These are phyloP conservation scores for Erodium trifolium DNA, from an alignment of 441 rosid genomes.

Conservation along the genomic window DNA sequence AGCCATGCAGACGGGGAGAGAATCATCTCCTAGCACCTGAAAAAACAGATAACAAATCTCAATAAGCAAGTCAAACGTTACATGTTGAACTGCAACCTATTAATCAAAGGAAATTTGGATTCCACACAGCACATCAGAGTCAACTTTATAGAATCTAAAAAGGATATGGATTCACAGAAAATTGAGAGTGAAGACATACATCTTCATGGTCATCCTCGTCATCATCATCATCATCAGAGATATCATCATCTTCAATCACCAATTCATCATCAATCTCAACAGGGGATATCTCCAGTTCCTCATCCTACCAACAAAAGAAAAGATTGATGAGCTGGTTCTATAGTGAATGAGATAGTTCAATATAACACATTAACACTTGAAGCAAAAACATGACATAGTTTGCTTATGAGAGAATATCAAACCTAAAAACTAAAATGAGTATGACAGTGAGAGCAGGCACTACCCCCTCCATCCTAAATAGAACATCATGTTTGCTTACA, in stretches of 20 bases:
- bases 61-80: background rate
- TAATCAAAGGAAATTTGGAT: background rate
- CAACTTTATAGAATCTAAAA: background rate
- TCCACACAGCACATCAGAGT: background rate
- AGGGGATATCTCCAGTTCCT: slow-evolving; percentile 82
- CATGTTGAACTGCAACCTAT: background rate
- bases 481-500: background rate
- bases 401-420: background rate
- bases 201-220: slow-evolving; percentile 88
- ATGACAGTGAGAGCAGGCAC: background rate
- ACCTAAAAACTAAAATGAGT: background rate
- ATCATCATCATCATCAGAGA: slow-evolving; percentile 86
- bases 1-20: slow-evolving; percentile 83
- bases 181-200: slow-evolving; percentile 41
- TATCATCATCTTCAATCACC: slow-evolving; percentile 97
- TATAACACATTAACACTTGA: background rate
- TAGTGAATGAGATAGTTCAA: background rate
- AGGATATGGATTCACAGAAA: background rate
- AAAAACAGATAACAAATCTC: slow-evolving; percentile 13
- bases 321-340: background rate
- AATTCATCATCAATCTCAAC: slow-evolving; percentile 91
- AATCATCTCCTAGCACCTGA: slow-evolving; percentile 87
- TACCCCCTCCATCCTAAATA: background rate
- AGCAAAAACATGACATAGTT: background rate
- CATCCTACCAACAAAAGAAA: slow-evolving; percentile 57